These are phyloP conservation scores for Gracilaria domingensis DNA, from an alignment of 23 red algal genomes.

Conservation along the genomic window DNA sequence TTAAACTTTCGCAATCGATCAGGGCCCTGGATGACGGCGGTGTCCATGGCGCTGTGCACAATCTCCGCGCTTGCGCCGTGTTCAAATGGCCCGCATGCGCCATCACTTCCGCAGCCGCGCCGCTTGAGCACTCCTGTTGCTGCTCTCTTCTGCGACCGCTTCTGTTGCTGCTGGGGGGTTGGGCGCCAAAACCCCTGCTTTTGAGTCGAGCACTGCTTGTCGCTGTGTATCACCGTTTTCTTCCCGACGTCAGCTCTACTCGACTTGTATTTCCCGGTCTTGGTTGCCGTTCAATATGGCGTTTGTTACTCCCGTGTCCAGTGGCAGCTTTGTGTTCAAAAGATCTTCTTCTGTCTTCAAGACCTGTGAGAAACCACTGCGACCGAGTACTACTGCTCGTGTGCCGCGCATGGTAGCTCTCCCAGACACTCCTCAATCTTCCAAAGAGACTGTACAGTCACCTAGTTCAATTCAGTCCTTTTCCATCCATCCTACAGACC, in stretches of 20 bases:
- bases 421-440: neutral
- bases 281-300: constrained; percentile 15
- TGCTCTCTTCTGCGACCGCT: neutral
- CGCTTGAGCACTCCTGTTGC: neutral
- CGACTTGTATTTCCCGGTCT: too few species aligned
- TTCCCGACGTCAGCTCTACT: too few species aligned
- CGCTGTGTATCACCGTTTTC: too few species aligned
- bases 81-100: neutral
- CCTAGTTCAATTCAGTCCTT: neutral
- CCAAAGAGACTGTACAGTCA: neutral
- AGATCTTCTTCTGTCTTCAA: neutral
- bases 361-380: neutral
- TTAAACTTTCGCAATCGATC: neutral
- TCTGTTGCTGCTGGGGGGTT: neutral
- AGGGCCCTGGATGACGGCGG: neutral
- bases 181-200: neutral
- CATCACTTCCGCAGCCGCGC: neutral
- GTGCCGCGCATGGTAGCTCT: constrained; percentile 35
- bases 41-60: neutral
- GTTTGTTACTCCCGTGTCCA: neutral
- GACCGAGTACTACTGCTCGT: neutral
- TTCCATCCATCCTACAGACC: neutral
- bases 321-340: neutral
- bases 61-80: constrained; percentile 2
- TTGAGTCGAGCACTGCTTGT: neutral